Conservation (phyloP, 345 rosid genomes). For the Mercurialis annua region DNA sequence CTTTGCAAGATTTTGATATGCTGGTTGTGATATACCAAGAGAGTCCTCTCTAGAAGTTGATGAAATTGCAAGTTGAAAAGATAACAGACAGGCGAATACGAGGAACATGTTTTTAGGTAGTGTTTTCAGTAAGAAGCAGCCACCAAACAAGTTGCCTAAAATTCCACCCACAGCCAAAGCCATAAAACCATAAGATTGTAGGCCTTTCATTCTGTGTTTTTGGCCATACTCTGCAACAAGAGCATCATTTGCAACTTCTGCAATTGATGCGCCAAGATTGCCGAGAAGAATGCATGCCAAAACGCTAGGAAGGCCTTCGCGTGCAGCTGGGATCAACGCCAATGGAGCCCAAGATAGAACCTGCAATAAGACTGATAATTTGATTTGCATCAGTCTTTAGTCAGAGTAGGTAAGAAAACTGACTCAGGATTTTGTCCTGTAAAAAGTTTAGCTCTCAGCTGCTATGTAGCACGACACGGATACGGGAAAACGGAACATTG, state of each 20-base stretch:
- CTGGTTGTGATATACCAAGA: slow-evolving; percentile 46
- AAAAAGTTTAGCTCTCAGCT: background rate
- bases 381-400: slow-evolving; percentile 9
- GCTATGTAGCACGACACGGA: too few species aligned
- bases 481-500: too few species aligned
- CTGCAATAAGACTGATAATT: slow-evolving; percentile 63
- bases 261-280: slow-evolving; percentile 79
- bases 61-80: slow-evolving; percentile 56
- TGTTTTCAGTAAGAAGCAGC: slow-evolving; percentile 48
- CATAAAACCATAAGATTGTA: slow-evolving; percentile 84
- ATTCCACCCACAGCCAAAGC: slow-evolving; percentile 84
- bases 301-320: slow-evolving; percentile 60
- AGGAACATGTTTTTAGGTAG: slow-evolving; percentile 56
- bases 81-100: slow-evolving; percentile 44
- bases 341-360: slow-evolving; percentile 77
- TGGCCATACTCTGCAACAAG: slow-evolving; percentile 84
- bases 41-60: slow-evolving; percentile 46
- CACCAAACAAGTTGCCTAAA: slow-evolving; percentile 76
- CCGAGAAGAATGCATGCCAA: slow-evolving; percentile 62
- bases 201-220: slow-evolving; percentile 45
- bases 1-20: slow-evolving; percentile 18
- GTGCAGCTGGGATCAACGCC: slow-evolving; percentile 55
- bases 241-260: slow-evolving; percentile 88
- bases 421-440: background rate
- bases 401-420: background rate